Base-by-base conservation (phyloP, 2,329 filamentous ascomycete species). In the Aspergillus jensenii region DNA sequence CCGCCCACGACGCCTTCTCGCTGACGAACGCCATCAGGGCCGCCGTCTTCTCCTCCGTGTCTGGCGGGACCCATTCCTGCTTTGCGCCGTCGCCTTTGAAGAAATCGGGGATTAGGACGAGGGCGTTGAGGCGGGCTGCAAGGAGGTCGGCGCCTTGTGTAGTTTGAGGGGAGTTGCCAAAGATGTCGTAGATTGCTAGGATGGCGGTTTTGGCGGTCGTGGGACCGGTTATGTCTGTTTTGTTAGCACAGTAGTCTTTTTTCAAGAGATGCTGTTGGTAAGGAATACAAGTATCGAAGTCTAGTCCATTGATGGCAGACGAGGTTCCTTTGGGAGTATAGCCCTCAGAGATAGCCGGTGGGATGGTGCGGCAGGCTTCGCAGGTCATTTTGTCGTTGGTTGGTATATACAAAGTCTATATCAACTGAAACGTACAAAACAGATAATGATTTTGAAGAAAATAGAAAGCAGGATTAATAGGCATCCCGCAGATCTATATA, bases 141-240 rank as follows among this genome's bases (percentile, higher is more conserved):
- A 82, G 71, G 7, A 77, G 70, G 67, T 91, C 88, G 61, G 86
- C 86, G 23, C 87, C 88, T 72, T 90, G 88, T 6, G 90, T 62
- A 3, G 87, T 87, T 75, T 90, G 88, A n/a, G 85, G 82, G 68
- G 84, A 87, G 50, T 75, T 62, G 66, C 87, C 87, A 68, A 89
- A 89, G 71, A 89, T 88, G 74, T 90, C 88, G 71, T 78, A 87
- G 69, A 89, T 82, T 61, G 81, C 73, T 55, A 90, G 72, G 56
- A 90, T 79, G 55, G 82, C 88, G 31, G 80, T 80, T 39, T 82
- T 75, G 65, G 77, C 77, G 31, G 76, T 76, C 7, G 82, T 78
- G 77, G 81, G 75, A 59, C 85, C 82, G 75, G 65, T 59, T 5
- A 62, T 58, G 47, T 74, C 71, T 61, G 14, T 23, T 33, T 35